Percentiles rank a stretch among this genome's conserved stretches.
These are phyloP conservation scores for Candida ponderosae DNA, from an alignment of 805 yeast genomes.

Conservation along the genomic window DNA sequence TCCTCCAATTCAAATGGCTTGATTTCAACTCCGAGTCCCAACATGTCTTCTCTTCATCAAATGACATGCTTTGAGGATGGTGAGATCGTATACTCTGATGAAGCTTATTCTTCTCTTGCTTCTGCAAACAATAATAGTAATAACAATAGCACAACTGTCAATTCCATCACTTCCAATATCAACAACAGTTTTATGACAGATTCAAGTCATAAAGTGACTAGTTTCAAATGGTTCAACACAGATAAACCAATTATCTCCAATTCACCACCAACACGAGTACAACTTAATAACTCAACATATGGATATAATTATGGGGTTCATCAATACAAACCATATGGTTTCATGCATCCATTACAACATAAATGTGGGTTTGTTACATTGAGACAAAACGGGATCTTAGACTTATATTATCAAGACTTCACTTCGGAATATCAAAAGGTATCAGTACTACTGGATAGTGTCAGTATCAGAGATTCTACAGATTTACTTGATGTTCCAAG, in stretches of 20 bases:
- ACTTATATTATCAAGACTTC: conserved; percentile 52
- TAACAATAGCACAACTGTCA: conserved; percentile 22
- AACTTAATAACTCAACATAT: conserved; percentile 10
- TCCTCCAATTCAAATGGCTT: too few relatives aligned
- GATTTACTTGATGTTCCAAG: conserved; percentile 12
- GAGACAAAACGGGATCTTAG: conserved; percentile 52
- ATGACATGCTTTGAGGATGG: conserved; percentile 17
- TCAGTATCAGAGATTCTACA: neutral
- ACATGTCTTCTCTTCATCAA: conserved; percentile 22
- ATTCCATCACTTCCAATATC: conserved; percentile 35
- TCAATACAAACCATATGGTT: conserved; percentile 52
- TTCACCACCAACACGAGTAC: conserved; percentile 44
- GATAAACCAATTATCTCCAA: conserved; percentile 59
- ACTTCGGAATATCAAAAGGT: conserved; percentile 49
- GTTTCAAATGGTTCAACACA: conserved; percentile 67
- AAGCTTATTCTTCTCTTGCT: conserved; percentile 19
- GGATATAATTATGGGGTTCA: conserved; percentile 48
- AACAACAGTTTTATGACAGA: too few relatives aligned
- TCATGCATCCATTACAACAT: conserved; percentile 58
- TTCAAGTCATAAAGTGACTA: conserved; percentile 26
- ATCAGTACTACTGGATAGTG: conserved; percentile 21
- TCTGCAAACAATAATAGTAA: conserved; percentile 6
- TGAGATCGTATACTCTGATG: conserved; percentile 29
- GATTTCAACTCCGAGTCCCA: conserved; percentile 23
- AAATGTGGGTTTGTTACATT: conserved; percentile 67